Evolutionary conservation across 2,329 filamentous ascomycete species (phyloP).

Genomic region (Gremmenia infestans): DNA sequence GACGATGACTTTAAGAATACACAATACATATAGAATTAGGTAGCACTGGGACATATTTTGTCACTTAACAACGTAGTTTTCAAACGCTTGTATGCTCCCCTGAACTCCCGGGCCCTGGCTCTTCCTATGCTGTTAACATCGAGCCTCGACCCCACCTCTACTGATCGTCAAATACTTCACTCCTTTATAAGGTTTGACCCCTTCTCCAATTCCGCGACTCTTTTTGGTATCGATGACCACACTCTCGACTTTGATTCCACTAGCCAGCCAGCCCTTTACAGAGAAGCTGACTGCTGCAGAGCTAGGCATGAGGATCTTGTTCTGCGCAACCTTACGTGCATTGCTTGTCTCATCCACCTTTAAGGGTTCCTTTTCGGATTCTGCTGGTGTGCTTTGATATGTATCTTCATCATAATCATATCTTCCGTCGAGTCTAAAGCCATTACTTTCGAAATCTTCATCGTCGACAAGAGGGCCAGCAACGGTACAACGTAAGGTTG

Average conservation of each 20-base stretch:
- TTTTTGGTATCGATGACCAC: slow-evolving; percentile 68
- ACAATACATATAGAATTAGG: background rate
- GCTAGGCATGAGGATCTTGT: slow-evolving; percentile 74
- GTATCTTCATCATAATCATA: slow-evolving; percentile 49
- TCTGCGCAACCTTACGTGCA: slow-evolving; percentile 56
- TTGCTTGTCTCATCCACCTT: slow-evolving; percentile 39
- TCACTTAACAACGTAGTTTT: background rate
- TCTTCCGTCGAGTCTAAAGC: slow-evolving; percentile 31
- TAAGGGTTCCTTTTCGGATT: slow-evolving; percentile 33
- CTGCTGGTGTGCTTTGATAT: slow-evolving; percentile 43
- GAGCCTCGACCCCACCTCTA: slow-evolving; percentile 58
- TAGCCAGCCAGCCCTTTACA: slow-evolving; percentile 64
- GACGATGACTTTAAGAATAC: too few relatives aligned
- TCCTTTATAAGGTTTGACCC: slow-evolving; percentile 92
- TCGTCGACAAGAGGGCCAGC: slow-evolving; percentile 56
- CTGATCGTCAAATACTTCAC: slow-evolving; percentile 91
- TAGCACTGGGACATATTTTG: background rate
- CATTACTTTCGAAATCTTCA: slow-evolving; percentile 38
- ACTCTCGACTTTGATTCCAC: slow-evolving; percentile 63
- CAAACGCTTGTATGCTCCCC: background rate
- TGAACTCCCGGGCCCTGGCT: background rate
- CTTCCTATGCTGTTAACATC: slow-evolving; percentile 38
- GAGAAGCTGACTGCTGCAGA: slow-evolving; percentile 70
- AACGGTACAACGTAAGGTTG: slow-evolving; percentile 74
- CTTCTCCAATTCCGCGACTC: slow-evolving; percentile 79